Evolutionary conservation across 345 rosid genomes (phyloP), one percentile per base, ranked within the genome.

Genomic region (Salix viminalis): DNA sequence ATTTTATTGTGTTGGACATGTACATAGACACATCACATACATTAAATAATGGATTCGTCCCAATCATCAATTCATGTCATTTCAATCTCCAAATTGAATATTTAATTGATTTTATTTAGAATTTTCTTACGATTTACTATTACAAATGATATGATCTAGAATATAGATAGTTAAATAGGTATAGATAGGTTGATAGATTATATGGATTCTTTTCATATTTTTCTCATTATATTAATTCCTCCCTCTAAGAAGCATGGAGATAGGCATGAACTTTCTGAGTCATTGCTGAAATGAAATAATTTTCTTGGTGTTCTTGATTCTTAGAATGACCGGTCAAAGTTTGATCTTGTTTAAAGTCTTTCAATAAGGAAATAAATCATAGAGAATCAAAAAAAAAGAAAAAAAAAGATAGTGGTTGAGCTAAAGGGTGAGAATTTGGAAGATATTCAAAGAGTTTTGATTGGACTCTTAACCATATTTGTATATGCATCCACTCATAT

Each of bases 311-410:
- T 5, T 28, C 37, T 28, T 64, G 15, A 28, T 64, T 24, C 16
- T 28, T 61, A 62, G 34, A 72, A 48, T 58, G 42, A 44, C 62
- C 16, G 7, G 79, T 77, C 75, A 77, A 61, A 46, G 19, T 39
- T 36, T 21, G 7, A 4, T 58, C 32, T 60, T 54, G 18, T 41
- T 52, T 10, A 74, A 41, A 64, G 32, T 74, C 48, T 42, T 13
- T 74, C 12, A 6, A 26, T 12, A 39, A 12, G 6, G 34, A 73
- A 58, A 73, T 23, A 12, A 10, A 58, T 19, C 19, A 71, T 16
- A 71, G 71, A 48, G 42, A 52, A 52, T 30, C 34, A 15, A 16
- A 32, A 5, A 69, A n/a, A 16, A 32, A 37, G 14, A 13, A 24
- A 4, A 24, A 24, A 11, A 15, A n/a, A 70, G 5, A 7, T 24